Evolutionary conservation across 257 asterid genomes (phyloP), one percentile per base, ranked within the genome.

Genomic region (Salvia splendens): DNA sequence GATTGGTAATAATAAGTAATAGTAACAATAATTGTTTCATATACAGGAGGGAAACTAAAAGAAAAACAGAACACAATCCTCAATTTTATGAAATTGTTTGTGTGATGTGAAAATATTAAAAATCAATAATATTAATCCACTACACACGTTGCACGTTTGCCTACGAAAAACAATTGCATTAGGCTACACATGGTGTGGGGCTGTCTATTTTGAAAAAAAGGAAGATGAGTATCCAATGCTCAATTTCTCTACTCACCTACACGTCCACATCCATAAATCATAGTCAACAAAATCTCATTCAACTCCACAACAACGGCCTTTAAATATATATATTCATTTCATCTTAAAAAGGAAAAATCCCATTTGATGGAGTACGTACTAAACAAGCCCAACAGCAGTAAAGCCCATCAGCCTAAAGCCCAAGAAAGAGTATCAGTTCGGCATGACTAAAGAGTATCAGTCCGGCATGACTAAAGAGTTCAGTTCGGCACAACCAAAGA

Each of bases 111-210:
- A 47, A 32, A 51, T 0, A 51, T 6, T 24, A 55, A 64, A 65
- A 49, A 64, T 51, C 43, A 74, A 61, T 66, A 17, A 36, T n/a
- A 15, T 10, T 46, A 30, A 42, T 36, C 12, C 52, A 16, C 15
- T 41, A 54, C 76, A 76, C 52, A 77, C 84, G 82, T 73, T 77
- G 86, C 84, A 82, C 80, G 79, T 80, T 84, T 55, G 71, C 73
- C 71, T 64, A 79, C 78, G 78, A 76, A 82, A 81, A 86, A 73
- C 79, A 81, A 76, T 83, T 75, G 81, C 83, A 77, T 86, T 74
- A 79, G 77, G 75, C 66, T 51, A 85, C 95, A 86, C 94, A 82
- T 86, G 85, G 91, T 91, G 81, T 86, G 85, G 91, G 82, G 45
- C 50, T 86, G 92, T 80, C 87, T 67, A 70, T 67, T 60, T 72